Conservation (phyloP, 371 early-diverging fungal genomes). For the Capillidium rhysosporum region DNA sequence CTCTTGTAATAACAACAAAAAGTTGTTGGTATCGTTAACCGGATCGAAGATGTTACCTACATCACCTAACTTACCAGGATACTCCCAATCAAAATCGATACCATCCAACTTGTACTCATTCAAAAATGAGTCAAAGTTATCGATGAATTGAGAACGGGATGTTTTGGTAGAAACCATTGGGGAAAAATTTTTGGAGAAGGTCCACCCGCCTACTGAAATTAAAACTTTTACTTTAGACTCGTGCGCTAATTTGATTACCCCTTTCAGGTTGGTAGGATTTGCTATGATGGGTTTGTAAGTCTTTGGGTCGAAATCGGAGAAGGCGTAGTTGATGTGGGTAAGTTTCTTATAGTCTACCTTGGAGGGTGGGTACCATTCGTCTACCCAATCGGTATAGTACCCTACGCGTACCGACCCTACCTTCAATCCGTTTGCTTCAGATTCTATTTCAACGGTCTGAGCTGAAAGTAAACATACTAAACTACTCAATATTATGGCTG, state of each 20-base stretch:
- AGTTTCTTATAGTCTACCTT: slow-evolving; percentile 9
- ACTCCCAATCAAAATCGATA: slow-evolving; percentile 43
- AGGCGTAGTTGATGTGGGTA: slow-evolving; percentile 18
- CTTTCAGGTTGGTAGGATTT: not conserved
- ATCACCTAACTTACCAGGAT: slow-evolving; percentile 41
- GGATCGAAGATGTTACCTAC: slow-evolving; percentile 33
- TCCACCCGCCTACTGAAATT: slow-evolving; percentile 59
- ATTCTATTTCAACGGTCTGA: too few species aligned
- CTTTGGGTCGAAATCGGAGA: slow-evolving; percentile 10
- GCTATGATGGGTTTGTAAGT: slow-evolving; percentile 3
- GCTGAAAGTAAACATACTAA: too few species aligned
- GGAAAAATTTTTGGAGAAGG: slow-evolving; percentile 40
- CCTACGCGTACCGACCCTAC: not conserved
- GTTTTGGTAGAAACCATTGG: slow-evolving; percentile 21
- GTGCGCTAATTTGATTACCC: slow-evolving; percentile 7
- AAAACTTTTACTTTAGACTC: slow-evolving; percentile 20
- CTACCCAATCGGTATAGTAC: slow-evolving; percentile 1
- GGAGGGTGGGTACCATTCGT: not conserved
- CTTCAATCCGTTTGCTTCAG: too few species aligned
- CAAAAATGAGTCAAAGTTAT: slow-evolving; percentile 5
- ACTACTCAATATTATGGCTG: too few species aligned
- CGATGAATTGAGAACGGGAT: slow-evolving; percentile 25
- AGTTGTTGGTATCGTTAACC: slow-evolving; percentile 29
- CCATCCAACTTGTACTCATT: slow-evolving; percentile 14
- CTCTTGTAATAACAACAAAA: slow-evolving; percentile 30